A percentile compares a stretch with the other conserved stretches of the same genome.
Conservation (phyloP, 192 early-diverging fungal genomes). For the Radiomyces spectabilis region DNA sequence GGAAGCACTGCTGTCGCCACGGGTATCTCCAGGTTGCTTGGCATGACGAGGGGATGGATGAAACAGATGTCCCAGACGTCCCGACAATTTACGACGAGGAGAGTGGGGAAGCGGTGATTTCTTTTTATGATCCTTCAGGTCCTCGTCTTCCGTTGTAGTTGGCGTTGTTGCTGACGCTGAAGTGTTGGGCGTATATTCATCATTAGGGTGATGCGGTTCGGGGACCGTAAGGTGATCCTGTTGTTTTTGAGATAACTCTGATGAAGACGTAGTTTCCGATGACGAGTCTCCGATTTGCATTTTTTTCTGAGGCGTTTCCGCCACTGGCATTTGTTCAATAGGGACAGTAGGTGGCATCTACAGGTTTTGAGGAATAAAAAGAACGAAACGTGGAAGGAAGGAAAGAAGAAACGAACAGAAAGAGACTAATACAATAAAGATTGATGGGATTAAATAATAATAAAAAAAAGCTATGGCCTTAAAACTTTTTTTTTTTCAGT, state of each 20-base stretch:
- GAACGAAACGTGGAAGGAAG: background rate
- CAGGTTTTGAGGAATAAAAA: background rate
- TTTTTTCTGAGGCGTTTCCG: too few relatives aligned
- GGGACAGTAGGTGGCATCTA: background rate
- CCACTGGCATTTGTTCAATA: too few relatives aligned
- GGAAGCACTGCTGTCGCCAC: background rate
- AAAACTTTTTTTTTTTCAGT: background rate
- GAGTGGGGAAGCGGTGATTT: background rate
- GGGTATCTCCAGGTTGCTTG: background rate
- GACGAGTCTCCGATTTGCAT: too few relatives aligned
- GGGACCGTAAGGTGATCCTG: too few relatives aligned
- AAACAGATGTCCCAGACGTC: slow-evolving; percentile 2
- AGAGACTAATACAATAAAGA: background rate
- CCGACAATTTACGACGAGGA: background rate
- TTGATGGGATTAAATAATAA: background rate
- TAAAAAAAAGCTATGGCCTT: background rate
- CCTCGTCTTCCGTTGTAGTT: background rate
- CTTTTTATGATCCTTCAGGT: too few relatives aligned
- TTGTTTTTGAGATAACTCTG: too few relatives aligned
- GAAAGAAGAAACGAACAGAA: background rate
- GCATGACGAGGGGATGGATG: background rate
- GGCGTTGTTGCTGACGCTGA: background rate
- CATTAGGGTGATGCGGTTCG: background rate
- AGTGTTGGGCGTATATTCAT: background rate
- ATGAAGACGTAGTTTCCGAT: too few relatives aligned